Percentiles rank a stretch among this genome's conserved stretches.
Conservation (phyloP, 2,329 filamentous ascomycete species). For the Epichloe sibirici region DNA sequence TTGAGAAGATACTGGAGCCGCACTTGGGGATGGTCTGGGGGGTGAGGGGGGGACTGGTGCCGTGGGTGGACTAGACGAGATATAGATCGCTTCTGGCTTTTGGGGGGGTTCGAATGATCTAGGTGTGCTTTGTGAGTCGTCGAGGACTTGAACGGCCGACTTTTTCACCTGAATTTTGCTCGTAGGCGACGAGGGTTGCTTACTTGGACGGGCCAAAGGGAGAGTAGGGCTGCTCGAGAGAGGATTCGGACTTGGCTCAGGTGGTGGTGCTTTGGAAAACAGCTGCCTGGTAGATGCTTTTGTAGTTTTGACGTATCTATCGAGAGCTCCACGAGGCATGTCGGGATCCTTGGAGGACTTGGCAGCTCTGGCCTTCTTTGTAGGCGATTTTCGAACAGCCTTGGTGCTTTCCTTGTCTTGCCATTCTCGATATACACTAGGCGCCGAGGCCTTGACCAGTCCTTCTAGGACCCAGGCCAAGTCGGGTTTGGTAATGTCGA, state of each 20-base stretch:
- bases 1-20: slow-evolving; percentile 4
- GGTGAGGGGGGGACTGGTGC: slow-evolving; percentile 13
- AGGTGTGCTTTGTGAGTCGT: slow-evolving; percentile 31
- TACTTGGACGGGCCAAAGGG: slow-evolving; percentile 17
- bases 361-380: slow-evolving; percentile 10
- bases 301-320: slow-evolving; percentile 29
- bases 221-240: background rate
- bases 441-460: slow-evolving; percentile 16
- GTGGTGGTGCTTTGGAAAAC: background rate
- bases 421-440: slow-evolving; percentile 16
- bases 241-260: slow-evolving; percentile 4
- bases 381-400: slow-evolving; percentile 12
- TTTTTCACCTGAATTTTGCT: slow-evolving; percentile 11
- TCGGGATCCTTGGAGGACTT: slow-evolving; percentile 11
- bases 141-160: slow-evolving; percentile 25
- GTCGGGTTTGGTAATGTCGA: slow-evolving; percentile 54
- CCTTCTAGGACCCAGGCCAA: slow-evolving; percentile 27
- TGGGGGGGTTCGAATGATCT: slow-evolving; percentile 18
- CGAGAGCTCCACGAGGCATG: slow-evolving; percentile 21
- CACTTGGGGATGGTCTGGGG: slow-evolving; percentile 5
- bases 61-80: slow-evolving; percentile 31
- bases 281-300: slow-evolving; percentile 15
- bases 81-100: slow-evolving; percentile 27
- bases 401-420: slow-evolving; percentile 14
- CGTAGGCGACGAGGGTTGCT: slow-evolving; percentile 19